These are phyloP conservation scores for Byssochlamys sp. DNA, from an alignment of 2,329 filamentous ascomycete genomes.

Conservation along the genomic window DNA sequence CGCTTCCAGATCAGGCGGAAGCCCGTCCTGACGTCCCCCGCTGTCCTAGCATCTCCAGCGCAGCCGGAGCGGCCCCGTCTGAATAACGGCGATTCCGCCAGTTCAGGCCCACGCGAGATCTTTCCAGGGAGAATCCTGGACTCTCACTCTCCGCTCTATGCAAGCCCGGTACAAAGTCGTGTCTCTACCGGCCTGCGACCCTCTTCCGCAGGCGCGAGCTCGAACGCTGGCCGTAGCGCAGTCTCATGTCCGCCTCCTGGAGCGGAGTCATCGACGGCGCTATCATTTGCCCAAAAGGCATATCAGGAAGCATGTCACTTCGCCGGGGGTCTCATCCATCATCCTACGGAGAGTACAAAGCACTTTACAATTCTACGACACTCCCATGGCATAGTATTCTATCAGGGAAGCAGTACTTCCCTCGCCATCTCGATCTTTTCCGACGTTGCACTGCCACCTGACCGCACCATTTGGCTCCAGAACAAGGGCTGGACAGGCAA, in stretches of 20 bases:
- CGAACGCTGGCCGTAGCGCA: slow-evolving; percentile 3
- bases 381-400: slow-evolving; percentile 55
- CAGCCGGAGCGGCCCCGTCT: slow-evolving; percentile 12
- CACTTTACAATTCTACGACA: slow-evolving; percentile 60
- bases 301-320: slow-evolving; percentile 53
- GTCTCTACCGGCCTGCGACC: neutral
- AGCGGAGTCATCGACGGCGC: slow-evolving; percentile 1
- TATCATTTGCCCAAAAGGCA: slow-evolving; percentile 20
- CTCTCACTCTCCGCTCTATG: neutral
- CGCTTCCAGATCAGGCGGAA: slow-evolving; percentile 12
- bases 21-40: slow-evolving; percentile 6
- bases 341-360: slow-evolving; percentile 55
- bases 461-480: slow-evolving; percentile 58
- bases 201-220: slow-evolving; percentile 5
- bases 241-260: slow-evolving; percentile 9
- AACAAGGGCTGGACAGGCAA: slow-evolving; percentile 59
- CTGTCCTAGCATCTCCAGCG: slow-evolving; percentile 1
- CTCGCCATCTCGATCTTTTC: slow-evolving; percentile 57
- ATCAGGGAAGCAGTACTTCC: slow-evolving; percentile 55
- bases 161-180: neutral
- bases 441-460: slow-evolving; percentile 46
- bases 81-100: neutral
- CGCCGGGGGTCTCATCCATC: slow-evolving; percentile 54
- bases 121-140: neutral
- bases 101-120: neutral